Percentiles rank a stretch among this genome's conserved stretches.
phyloP scores from a whole-genome alignment of 176 grass and related monocot species.

The Puccinellia tenuiflora region DNA sequence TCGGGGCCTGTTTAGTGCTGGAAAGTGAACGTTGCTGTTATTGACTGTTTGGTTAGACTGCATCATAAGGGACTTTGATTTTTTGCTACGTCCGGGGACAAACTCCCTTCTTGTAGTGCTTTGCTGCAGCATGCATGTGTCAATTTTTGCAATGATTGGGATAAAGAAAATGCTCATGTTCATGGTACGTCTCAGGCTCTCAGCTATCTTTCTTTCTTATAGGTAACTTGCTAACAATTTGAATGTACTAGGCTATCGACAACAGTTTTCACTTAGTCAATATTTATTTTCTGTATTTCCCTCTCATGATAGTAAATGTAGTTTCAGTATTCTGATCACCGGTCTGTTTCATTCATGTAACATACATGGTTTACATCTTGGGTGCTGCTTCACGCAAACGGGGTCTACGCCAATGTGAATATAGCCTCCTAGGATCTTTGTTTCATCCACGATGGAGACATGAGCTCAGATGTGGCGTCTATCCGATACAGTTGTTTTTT shows the following conservation, averaged over 20 bases:
- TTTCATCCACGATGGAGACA: no score
- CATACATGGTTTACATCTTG: background rate
- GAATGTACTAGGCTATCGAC: background rate
- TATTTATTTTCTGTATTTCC: background rate
- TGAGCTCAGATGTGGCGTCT: no score
- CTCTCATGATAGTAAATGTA: background rate
- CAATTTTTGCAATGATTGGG: conserved; percentile 85
- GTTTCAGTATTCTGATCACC: conserved; percentile 9
- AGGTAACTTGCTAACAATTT: background rate
- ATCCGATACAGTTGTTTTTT: no score
- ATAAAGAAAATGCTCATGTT: conserved; percentile 66
- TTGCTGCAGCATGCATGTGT: conserved; percentile 82
- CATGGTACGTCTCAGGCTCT: conserved; percentile 59
- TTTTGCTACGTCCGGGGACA: conserved; percentile 74
- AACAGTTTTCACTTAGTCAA: background rate
- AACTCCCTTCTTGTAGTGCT: conserved; percentile 81
- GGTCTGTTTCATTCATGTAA: background rate
- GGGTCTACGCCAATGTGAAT: no score
- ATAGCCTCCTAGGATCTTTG: no score
- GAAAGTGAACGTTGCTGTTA: conserved; percentile 68
- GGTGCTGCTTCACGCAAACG: no score
- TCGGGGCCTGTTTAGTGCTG: conserved; percentile 52
- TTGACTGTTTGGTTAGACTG: conserved; percentile 89
- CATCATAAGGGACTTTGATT: conserved; percentile 82
- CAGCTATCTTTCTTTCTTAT: conserved; percentile 19